Conservation (phyloP, 345 rosid species). For the Salix udensis region DNA sequence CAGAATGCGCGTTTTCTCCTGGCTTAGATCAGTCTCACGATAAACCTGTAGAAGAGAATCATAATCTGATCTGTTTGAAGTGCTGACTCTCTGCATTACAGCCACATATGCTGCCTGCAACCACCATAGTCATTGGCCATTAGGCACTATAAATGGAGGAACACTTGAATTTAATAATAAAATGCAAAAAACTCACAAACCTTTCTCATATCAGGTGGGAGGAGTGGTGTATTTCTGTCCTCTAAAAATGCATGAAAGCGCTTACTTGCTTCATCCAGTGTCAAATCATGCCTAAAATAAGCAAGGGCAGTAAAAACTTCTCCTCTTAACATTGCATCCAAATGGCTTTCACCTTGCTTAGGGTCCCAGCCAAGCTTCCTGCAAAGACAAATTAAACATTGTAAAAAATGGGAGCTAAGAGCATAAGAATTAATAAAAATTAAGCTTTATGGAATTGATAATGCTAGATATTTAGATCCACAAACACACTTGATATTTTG, state of each 20-base stretch:
- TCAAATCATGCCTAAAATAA: slow-evolving; percentile 60
- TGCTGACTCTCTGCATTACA: slow-evolving; percentile 68
- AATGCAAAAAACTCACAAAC: slow-evolving; percentile 27
- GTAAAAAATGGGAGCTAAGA: neutral
- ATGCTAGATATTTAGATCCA: neutral
- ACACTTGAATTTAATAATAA: neutral
- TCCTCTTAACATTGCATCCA: slow-evolving; percentile 91
- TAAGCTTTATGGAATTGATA: neutral
- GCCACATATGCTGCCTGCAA: slow-evolving; percentile 86
- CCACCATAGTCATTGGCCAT: slow-evolving; percentile 16
- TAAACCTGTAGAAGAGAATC: slow-evolving; percentile 80
- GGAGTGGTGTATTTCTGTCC: slow-evolving; percentile 73
- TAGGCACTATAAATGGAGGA: neutral
- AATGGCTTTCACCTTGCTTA: slow-evolving; percentile 83
- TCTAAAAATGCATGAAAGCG: slow-evolving; percentile 72
- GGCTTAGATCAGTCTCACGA: slow-evolving; percentile 91
- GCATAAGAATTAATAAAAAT: no score
- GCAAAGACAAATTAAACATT: slow-evolving; percentile 15
- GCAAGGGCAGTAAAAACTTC: slow-evolving; percentile 83
- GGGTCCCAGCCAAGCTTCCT: slow-evolving; percentile 95
- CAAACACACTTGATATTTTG: neutral
- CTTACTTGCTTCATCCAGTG: slow-evolving; percentile 58
- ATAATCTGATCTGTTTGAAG: slow-evolving; percentile 57
- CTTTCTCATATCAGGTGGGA: slow-evolving; percentile 84
- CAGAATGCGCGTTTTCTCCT: slow-evolving; percentile 90